phyloP scores from a whole-genome alignment of 148 eudicot species.

The Polygonum aviculare region DNA sequence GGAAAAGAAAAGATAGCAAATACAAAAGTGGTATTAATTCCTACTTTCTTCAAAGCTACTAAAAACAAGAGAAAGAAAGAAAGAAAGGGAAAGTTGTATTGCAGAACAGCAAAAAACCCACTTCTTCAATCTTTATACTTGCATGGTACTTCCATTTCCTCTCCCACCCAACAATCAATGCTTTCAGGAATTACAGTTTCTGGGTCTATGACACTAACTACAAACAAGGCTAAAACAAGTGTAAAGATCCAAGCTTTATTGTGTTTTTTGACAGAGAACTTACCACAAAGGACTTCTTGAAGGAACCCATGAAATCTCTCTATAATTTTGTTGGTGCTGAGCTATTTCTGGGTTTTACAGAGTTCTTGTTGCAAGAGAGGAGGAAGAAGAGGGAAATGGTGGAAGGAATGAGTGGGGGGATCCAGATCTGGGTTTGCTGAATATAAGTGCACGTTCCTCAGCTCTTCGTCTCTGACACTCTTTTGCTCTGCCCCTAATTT shows the following conservation, averaged over 20 bases:
- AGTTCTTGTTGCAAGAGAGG: background rate
- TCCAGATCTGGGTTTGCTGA: conserved; percentile 25
- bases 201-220: background rate
- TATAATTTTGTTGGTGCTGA: background rate
- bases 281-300: conserved; percentile 21
- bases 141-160: background rate
- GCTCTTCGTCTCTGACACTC: conserved; percentile 10
- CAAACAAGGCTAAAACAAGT: background rate
- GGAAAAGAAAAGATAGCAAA: background rate
- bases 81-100: conserved; percentile 8
- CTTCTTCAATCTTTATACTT: background rate
- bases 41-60: background rate
- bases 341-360: background rate
- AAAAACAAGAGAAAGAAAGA: conserved; percentile 2
- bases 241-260: background rate
- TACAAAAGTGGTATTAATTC: background rate
- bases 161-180: background rate
- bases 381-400: background rate
- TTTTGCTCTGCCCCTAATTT: conserved; percentile 7
- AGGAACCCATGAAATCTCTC: background rate
- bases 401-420: conserved; percentile 10
- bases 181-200: background rate
- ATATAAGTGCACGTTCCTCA: conserved; percentile 18
- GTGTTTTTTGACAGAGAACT: background rate
- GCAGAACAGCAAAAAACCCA: conserved; percentile 10